Evolutionary conservation across 371 early-diverging fungal genomes (phyloP), one percentile per base, ranked within the genome.

Genomic region (Haplosporangium sp.): DNA sequence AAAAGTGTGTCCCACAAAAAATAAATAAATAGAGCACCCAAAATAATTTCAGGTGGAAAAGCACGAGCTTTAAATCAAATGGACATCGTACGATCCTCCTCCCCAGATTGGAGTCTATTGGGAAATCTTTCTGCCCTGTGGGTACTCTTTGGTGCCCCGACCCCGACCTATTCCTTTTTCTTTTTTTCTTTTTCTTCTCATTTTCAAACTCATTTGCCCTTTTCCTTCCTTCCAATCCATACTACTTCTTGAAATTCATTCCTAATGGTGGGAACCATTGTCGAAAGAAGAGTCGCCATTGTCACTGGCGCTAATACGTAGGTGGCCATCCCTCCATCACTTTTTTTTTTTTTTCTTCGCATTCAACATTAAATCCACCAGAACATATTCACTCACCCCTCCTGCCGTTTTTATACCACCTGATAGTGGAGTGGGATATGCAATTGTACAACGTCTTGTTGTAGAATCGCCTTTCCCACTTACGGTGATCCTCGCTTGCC

Each of bases 401-500:
- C 27, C 27, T 27, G 27, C 27, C 13, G 44, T 11, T 13, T 44
- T 34, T 38, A 34, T n/a, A 45, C 1, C 34, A 20, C 39, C 34
- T 27, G 66, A 47, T 61, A 91, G 92, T 72, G 96, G 96, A 20
- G 88, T 96, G 35, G 95, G 95, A 4, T 90, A 88, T 71, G 92
- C 91, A 13, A 91, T 94, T 60, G 91, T 90, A 4, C 86, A 89
- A 42, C 88, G 89, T 0, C 85, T 96, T 6, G 74, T 92, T 15
- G 73, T 84, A 27, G 70, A 84, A 11, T 76, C 77, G 15, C 67
- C 76, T 0, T 67, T 74, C 3, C 56, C 72, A n/a, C 64, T 89
- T 3, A 85, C 83, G 8, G 69, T 94, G n/a, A 85, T 95, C 5
- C 86, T 96, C 70, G 94, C 91, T 17, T 95, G 96, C 77, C 91